Percentiles rank a stretch among this genome's conserved stretches.
phyloP scores from a whole-genome alignment of 208 protist genomes.

The Wallacemonas sp. region DNA sequence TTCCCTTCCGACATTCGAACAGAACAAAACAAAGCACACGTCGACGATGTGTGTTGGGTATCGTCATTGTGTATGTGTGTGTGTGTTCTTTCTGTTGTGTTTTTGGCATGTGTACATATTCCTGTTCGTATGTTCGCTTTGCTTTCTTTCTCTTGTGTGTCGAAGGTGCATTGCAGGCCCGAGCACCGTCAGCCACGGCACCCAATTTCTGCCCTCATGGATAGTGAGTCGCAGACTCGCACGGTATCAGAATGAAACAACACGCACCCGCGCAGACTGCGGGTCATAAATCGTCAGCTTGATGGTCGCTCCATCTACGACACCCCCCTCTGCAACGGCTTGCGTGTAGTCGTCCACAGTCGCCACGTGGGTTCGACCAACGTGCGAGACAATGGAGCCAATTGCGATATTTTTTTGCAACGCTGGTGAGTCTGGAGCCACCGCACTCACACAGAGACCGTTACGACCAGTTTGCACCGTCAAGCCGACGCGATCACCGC shows the following conservation, averaged over 20 bases:
- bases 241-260: conserved; percentile 29
- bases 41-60: no score
- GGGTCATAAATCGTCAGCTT: conserved; percentile 64
- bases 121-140: no score
- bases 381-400: conserved; percentile 58
- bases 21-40: no score
- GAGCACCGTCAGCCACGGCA: no score
- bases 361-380: conserved; percentile 34
- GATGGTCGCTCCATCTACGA: conserved; percentile 15
- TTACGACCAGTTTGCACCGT: conserved; percentile 24
- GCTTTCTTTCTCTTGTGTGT: no score
- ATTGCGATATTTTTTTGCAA: conserved; percentile 20
- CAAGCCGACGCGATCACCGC: conserved; percentile 26
- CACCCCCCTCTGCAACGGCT: conserved; percentile 32
- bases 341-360: conserved; percentile 15
- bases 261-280: conserved; percentile 31
- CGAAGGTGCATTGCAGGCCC: no score
- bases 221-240: background rate
- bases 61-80: no score
- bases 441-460: conserved; percentile 39
- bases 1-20: no score
- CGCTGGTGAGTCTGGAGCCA: conserved; percentile 31
- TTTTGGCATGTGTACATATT: background rate
- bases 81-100: no score
- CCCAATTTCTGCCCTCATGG: no score